Evolutionary conservation across 2,329 filamentous ascomycete genomes (phyloP).

Genomic region (Monilinia laxa): DNA sequence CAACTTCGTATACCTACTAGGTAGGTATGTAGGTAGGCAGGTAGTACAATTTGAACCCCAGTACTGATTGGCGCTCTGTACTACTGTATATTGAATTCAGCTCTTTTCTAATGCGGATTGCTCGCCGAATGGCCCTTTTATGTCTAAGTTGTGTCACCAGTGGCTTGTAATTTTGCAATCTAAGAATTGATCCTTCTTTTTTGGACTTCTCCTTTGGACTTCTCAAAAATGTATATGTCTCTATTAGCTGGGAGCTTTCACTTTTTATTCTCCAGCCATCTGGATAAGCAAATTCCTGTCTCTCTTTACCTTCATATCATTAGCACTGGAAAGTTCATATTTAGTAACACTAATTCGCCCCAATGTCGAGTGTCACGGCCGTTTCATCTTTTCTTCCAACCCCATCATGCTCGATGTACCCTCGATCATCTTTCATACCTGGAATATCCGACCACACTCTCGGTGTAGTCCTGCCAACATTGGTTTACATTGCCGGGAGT

Average conservation of each 20-base stretch:
- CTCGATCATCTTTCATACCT: slow-evolving; percentile 1
- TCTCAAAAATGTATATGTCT: not conserved
- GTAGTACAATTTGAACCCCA: not conserved
- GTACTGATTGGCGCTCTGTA: not conserved
- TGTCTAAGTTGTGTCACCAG: not conserved
- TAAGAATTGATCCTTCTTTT: no score
- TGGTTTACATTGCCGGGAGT: slow-evolving; percentile 13
- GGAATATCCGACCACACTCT: slow-evolving; percentile 14
- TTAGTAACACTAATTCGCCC: not conserved
- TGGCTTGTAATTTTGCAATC: not conserved
- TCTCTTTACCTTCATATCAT: not conserved
- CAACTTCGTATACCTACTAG: no score
- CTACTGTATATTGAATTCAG: not conserved
- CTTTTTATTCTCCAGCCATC: not conserved
- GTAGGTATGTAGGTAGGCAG: no score
- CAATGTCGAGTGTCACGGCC: slow-evolving; percentile 4
- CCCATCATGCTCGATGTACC: not conserved
- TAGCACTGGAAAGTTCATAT: not conserved
- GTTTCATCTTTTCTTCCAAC: not conserved
- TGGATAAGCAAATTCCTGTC: not conserved
- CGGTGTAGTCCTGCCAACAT: slow-evolving; percentile 15
- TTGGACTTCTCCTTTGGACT: not conserved
- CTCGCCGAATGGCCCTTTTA: not conserved
- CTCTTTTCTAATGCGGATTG: not conserved
- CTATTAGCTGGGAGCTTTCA: not conserved